Percentiles rank a stretch among this genome's conserved stretches.
phyloP scores from a whole-genome alignment of 75 land plant species.

The Cryptomeria japonica region DNA sequence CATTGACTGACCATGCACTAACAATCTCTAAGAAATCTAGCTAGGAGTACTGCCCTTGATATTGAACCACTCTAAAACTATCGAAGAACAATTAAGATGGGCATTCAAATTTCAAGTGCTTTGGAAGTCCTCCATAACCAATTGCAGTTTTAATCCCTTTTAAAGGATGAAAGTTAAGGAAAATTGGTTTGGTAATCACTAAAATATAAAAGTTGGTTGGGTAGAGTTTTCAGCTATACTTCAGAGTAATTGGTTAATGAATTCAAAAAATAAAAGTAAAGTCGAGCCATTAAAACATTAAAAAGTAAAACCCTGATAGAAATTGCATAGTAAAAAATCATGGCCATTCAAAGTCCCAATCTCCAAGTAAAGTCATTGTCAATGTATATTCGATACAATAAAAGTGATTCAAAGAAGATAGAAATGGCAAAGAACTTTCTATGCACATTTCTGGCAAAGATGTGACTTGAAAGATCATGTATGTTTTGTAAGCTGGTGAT shows the following conservation, averaged over 20 bases:
- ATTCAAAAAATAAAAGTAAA: background rate
- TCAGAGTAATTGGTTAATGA: background rate
- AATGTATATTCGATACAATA: background rate
- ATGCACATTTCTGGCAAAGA: background rate
- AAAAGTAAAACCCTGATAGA: background rate
- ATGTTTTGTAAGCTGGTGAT: background rate
- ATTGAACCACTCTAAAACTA: background rate
- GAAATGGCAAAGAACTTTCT: background rate
- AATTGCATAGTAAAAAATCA: background rate
- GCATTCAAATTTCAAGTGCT: background rate
- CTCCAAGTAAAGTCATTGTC: background rate
- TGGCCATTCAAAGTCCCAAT: background rate
- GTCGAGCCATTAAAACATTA: background rate
- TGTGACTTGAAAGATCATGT: background rate
- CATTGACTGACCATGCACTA: background rate
- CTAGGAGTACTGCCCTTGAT: background rate
- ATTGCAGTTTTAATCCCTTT: background rate
- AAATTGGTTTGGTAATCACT: background rate
- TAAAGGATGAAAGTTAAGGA: no score
- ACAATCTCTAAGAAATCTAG: background rate
- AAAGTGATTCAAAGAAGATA: background rate
- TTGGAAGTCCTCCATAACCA: background rate
- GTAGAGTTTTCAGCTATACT: background rate
- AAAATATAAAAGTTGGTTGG: background rate
- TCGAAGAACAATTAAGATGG: background rate